phyloP scores from a whole-genome alignment of 2,329 filamentous ascomycete species.

The Talaromyces sp. region DNA sequence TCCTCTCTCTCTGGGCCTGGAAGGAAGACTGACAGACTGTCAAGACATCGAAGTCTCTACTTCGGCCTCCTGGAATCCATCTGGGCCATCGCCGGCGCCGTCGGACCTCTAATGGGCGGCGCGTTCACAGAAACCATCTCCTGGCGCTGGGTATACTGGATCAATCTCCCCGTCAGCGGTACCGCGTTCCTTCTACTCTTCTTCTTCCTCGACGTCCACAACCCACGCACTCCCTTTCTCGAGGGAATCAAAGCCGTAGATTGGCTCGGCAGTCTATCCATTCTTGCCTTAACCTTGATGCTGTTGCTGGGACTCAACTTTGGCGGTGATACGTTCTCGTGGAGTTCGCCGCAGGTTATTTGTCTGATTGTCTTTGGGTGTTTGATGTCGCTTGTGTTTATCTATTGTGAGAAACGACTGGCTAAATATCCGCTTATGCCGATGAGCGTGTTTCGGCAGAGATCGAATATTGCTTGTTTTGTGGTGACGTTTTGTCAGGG shows the following conservation, averaged over 20 bases:
- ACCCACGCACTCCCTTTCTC: constrained; percentile 48
- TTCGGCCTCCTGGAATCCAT: constrained; percentile 50
- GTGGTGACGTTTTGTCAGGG: constrained; percentile 45
- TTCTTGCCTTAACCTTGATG: constrained; percentile 49
- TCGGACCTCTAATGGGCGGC: constrained; percentile 26
- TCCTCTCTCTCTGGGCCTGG: background rate
- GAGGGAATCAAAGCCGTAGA: constrained; percentile 50
- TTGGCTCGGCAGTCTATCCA: constrained; percentile 50
- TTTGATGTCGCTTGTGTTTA: constrained; percentile 48
- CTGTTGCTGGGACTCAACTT: constrained; percentile 52
- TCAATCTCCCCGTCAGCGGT: constrained; percentile 51
- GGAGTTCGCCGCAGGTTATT: constrained; percentile 52
- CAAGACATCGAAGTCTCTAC: constrained; percentile 46
- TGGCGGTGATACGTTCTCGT: constrained; percentile 46
- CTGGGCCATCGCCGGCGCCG: constrained; percentile 51
- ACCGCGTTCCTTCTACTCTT: constrained; percentile 47
- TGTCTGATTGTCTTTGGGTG: constrained; percentile 50
- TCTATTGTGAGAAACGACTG: constrained; percentile 59
- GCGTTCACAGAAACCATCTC: constrained; percentile 34
- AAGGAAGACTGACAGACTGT: too few relatives aligned
- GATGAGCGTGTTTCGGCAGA: constrained; percentile 53
- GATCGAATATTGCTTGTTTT: constrained; percentile 56
- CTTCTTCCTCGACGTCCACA: constrained; percentile 52
- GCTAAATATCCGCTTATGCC: constrained; percentile 67
- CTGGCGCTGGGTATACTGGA: constrained; percentile 55